Evolutionary conservation across 306 rosid genomes (phyloP), one percentile per base, ranked within the genome.

Genomic region (Senna tora): DNA sequence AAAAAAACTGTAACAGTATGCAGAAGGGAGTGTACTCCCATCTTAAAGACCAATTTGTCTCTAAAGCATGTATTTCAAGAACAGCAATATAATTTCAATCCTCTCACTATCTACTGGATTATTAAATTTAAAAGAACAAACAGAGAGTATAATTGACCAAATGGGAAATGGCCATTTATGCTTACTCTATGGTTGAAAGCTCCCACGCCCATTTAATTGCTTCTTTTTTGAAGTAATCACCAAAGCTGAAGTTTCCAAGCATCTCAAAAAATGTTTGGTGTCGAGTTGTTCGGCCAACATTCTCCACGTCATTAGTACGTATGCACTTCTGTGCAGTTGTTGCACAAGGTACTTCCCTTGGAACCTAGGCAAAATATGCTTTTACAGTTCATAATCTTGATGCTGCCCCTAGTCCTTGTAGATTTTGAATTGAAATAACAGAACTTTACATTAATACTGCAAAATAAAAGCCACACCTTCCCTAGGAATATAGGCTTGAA

Each of bases 201-300:
- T 93, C 94, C 98, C 98, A 93, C 9, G 98, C 98, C 98, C 97
- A 93, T 36, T 67, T 77, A 81, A 90, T 90, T 67, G 97, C 98
- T 77, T 93, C 92, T 80, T 75, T 80, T 87, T 93, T 93, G 90
- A 93, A 93, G 91, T 89, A 93, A 87, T 93, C 91, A 33, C 97
- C 97, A 84, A 90, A 90, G 84, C 96, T 93, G 85, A 93, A 93
- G 85, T 93, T 93, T 57, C 97, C 98, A 70, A 93, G 98, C 98
- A 93, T 90, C 85, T 93, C 97, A 71, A 93, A 93, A 71, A 93
- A 90, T 62, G 97, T 90, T 12, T 93, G 98, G 80, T 93, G 98
- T 15, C 93, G 80, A 45, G 96, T 28, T 6, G 98, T 93, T 65
- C 80, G 90, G 57, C 98, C 98, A 36, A 93, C 98, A 79, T 90